Conservation (phyloP, 2,329 filamentous ascomycete genomes). For the Pseudogymnoascus sp. region DNA sequence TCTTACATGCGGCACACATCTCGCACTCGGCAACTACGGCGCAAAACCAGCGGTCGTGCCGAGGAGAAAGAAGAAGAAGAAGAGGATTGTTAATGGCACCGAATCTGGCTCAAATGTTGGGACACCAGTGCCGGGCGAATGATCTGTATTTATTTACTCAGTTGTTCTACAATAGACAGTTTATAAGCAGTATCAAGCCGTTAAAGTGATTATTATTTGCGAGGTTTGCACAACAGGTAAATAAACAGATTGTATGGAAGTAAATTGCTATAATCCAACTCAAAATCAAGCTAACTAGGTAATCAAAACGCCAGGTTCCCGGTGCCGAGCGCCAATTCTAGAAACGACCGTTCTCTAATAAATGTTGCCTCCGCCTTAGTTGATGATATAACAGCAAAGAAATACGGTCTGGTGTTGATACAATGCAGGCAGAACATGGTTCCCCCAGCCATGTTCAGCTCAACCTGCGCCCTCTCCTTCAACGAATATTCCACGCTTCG, state of each 20-base stretch:
- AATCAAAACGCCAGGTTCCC: not conserved
- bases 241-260: not conserved
- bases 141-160: not conserved
- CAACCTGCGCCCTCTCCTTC: not conserved
- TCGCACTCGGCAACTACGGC: constrained; percentile 70
- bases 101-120: constrained; percentile 49
- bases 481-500: not conserved
- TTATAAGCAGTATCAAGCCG: constrained; percentile 26
- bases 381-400: constrained; percentile 33
- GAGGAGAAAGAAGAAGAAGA: constrained; percentile 70
- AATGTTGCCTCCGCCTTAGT: constrained; percentile 20
- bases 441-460: not conserved
- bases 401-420: constrained; percentile 14
- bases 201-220: constrained; percentile 26
- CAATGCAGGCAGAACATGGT: not conserved
- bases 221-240: not conserved
- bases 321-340: constrained; percentile 32
- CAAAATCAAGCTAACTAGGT: not conserved
- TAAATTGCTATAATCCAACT: not conserved
- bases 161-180: not conserved
- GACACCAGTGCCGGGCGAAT: constrained; percentile 43
- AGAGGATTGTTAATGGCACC: constrained; percentile 48
- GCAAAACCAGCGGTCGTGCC: constrained; percentile 69
- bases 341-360: constrained; percentile 32
- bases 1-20: constrained; percentile 72